phyloP scores from a whole-genome alignment of 2,329 filamentous ascomycete genomes.

The Ceratocystis colombiana region DNA sequence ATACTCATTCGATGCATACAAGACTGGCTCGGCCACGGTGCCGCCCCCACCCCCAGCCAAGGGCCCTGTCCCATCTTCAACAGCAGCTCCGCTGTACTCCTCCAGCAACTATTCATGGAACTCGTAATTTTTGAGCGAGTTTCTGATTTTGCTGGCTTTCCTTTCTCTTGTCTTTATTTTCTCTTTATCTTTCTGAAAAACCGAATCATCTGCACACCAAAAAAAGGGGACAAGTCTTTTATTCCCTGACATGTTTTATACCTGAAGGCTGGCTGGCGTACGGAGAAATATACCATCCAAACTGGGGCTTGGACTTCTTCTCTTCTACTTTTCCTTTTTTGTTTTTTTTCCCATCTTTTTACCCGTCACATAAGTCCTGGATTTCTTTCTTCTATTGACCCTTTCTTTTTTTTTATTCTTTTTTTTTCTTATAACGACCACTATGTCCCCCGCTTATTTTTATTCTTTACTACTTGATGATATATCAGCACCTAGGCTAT shows the following conservation, averaged over 20 bases:
- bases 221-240: slow-evolving; percentile 14
- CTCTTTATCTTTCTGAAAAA: slow-evolving; percentile 17
- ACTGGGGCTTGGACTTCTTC: slow-evolving; percentile 21
- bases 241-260: slow-evolving; percentile 18
- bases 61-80: slow-evolving; percentile 19
- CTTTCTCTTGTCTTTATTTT: slow-evolving; percentile 14
- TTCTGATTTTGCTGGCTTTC: neutral
- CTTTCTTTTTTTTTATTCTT: slow-evolving; percentile 12
- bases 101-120: slow-evolving; percentile 50
- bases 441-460: slow-evolving; percentile 7
- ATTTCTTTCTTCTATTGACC: slow-evolving; percentile 9
- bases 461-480: slow-evolving; percentile 10
- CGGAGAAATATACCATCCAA: slow-evolving; percentile 15
- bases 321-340: slow-evolving; percentile 25
- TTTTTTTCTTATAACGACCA: slow-evolving; percentile 8
- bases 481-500: neutral
- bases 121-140: slow-evolving; percentile 33
- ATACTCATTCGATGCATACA: slow-evolving; percentile 45
- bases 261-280: slow-evolving; percentile 18
- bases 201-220: slow-evolving; percentile 4
- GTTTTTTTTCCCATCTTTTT: slow-evolving; percentile 17
- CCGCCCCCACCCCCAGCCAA: slow-evolving; percentile 33
- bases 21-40: slow-evolving; percentile 32
- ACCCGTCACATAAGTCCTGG: neutral
- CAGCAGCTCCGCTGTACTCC: slow-evolving; percentile 32